Evolutionary conservation across 2,329 filamentous ascomycete genomes (phyloP).

Genomic region (Emmonsia crescens): DNA sequence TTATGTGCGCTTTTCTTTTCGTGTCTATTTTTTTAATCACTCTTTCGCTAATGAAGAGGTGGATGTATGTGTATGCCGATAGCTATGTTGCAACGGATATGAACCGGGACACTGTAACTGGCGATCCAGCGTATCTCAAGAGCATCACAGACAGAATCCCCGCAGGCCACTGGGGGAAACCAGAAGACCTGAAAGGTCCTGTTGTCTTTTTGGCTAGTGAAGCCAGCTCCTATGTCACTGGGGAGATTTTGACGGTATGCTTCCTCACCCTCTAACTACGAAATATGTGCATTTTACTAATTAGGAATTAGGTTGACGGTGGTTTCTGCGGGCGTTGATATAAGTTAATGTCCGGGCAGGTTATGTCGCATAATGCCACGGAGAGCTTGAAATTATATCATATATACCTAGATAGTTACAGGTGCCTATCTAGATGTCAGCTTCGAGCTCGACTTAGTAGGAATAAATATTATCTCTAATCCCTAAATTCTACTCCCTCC

Average conservation of each 20-base stretch:
- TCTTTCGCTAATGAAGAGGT: not conserved
- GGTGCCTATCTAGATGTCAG: not conserved
- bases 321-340: slow-evolving; percentile 6
- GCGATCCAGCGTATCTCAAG: slow-evolving; percentile 4
- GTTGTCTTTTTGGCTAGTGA: slow-evolving; percentile 12
- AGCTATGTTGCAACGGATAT: slow-evolving; percentile 37
- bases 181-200: slow-evolving; percentile 12
- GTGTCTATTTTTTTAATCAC: not conserved
- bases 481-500: not conserved
- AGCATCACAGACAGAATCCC: slow-evolving; percentile 9
- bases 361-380: not conserved
- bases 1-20: not conserved
- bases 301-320: slow-evolving; percentile 7
- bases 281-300: not conserved
- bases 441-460: not conserved
- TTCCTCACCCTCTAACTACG: not conserved
- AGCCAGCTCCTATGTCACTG: slow-evolving; percentile 13
- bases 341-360: not conserved
- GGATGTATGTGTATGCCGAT: not conserved
- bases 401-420: not conserved
- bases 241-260: slow-evolving; percentile 41
- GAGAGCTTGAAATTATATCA: not conserved
- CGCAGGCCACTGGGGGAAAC: slow-evolving; percentile 11
- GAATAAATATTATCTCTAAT: not conserved
- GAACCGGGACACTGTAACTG: not conserved